Percentiles rank a stretch among this genome's conserved stretches.
phyloP scores from a whole-genome alignment of 2,329 filamentous ascomycete species.

The Calycina herbarum region DNA sequence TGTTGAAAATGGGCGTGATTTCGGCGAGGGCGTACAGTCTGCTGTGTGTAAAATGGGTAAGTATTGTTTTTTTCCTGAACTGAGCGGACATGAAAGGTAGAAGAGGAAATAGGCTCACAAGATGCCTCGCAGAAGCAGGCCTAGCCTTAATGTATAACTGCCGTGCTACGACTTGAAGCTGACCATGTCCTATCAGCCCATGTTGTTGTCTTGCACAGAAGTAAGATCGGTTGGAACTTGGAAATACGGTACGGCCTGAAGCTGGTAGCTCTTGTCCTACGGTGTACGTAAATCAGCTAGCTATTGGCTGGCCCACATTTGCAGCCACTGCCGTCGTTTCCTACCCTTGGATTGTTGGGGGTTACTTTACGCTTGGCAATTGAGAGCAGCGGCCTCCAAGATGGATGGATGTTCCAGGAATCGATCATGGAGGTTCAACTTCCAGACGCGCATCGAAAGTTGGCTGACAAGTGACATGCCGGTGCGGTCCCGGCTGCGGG shows the following conservation, averaged over 20 bases:
- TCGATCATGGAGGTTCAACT: conserved; percentile 4
- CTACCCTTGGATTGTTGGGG: conserved; percentile 4
- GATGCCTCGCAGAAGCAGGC: conserved; percentile 20
- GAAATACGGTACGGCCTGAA: conserved; percentile 7
- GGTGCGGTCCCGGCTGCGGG: conserved; percentile 1
- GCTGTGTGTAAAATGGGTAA: conserved; percentile 20
- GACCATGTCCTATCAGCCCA: conserved; percentile 15
- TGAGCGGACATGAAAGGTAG: background rate
- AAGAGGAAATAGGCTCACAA: conserved; percentile 27
- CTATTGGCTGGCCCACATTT: conserved; percentile 5
- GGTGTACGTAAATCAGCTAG: conserved; percentile 5
- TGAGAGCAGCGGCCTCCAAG: background rate
- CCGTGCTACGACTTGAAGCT: conserved; percentile 8
- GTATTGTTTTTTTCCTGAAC: conserved; percentile 1
- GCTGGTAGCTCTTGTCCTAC: conserved; percentile 4
- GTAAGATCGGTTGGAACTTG: conserved; percentile 10
- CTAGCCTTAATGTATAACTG: conserved; percentile 6
- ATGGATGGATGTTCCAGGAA: background rate
- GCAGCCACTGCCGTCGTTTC: conserved; percentile 1
- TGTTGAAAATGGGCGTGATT: conserved; percentile 2
- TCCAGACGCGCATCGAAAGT: background rate
- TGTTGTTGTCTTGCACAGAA: conserved; percentile 10
- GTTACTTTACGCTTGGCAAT: background rate
- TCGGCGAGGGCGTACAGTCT: conserved; percentile 12
- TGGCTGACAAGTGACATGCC: background rate